These are phyloP conservation scores for Penicillium macrosclerotiorum DNA, from an alignment of 495 filamentous ascomycete genomes.

Conservation along the genomic window DNA sequence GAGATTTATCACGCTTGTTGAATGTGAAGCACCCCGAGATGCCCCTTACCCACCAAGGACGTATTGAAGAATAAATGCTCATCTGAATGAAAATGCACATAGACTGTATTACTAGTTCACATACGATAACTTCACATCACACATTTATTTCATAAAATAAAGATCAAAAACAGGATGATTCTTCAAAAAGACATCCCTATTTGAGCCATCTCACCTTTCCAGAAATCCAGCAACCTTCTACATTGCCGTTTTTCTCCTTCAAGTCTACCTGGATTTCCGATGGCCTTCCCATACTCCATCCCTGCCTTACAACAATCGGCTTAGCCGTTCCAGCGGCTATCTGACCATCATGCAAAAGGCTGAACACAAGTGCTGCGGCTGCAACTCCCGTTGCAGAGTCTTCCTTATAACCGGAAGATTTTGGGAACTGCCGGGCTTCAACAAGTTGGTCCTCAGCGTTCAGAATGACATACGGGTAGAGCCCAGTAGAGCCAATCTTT, in stretches of 20 bases:
- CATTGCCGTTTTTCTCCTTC: neutral
- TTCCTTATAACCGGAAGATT: conserved; percentile 4
- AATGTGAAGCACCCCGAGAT: too few relatives aligned
- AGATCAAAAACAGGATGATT: too few relatives aligned
- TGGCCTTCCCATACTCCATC: conserved; percentile 3
- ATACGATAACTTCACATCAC: too few relatives aligned
- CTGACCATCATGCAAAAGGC: neutral
- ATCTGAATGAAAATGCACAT: too few relatives aligned
- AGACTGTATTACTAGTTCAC: too few relatives aligned
- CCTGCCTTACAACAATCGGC: conserved; percentile 9
- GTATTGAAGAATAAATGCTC: too few relatives aligned
- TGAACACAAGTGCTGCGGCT: conserved; percentile 9
- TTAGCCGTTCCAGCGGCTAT: neutral
- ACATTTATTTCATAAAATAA: too few relatives aligned
- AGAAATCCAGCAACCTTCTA: conserved; percentile 15
- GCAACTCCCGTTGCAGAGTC: conserved; percentile 15
- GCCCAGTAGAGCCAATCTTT: conserved; percentile 4
- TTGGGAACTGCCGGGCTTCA: conserved; percentile 11
- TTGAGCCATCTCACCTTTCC: neutral
- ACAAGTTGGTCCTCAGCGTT: neutral
- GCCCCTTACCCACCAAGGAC: too few relatives aligned
- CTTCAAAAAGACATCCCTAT: too few relatives aligned
- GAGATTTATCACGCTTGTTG: too few relatives aligned
- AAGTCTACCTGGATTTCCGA: conserved; percentile 8
- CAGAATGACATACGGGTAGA: conserved; percentile 10